Base-by-base conservation (phyloP, 1,139 yeast genomes). In the Tardiomyces blankii region DNA sequence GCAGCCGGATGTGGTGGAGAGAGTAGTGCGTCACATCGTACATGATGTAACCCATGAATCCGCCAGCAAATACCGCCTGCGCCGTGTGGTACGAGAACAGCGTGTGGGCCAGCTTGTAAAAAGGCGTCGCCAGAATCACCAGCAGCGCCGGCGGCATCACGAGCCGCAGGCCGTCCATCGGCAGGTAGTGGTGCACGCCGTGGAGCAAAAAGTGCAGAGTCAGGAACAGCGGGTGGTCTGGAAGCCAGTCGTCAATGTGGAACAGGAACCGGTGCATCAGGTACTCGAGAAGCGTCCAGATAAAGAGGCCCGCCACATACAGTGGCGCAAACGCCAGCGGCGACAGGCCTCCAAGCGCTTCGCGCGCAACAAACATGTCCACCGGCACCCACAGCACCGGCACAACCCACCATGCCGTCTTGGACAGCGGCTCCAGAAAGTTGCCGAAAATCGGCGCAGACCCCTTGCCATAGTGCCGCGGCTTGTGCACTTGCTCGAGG, bases 91-190 rank as follows among this genome's bases (percentile, higher is more conserved):
- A 66, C 53, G 66, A 68, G 54, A 82, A 68, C 8, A 80, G 51
- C 9, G 68, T 58, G 54, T 79, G 82, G 25, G 82, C 83, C 44
- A 78, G 62, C 51, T 66, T 72, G 63, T 78, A 79, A 58, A 82
- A 67, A 39, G 91, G 91, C 16, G 68, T 67, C 47, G 80, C 70
- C 43, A 82, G 60, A 2, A 69, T 67, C 25, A 75, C 52, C 55
- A 89, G 81, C 59, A 91, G 69, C 0, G 96, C 72, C 42, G 99
- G 99, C 4, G 99, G 99, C 82, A 91, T 82, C 41, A 91, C 99
- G 61, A 91, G 75, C 62, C 99, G 79, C 65, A 80, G 73, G 49
- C 78, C 77, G 68, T 91, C 99, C 98, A 93, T 91, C 50, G 99
- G 99, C 57, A 91, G 73, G 65, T 87, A 91, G 65, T 91, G 99